Evolutionary conservation across 2,329 filamentous ascomycete species (phyloP).

Genomic region (Penicillium sp.): DNA sequence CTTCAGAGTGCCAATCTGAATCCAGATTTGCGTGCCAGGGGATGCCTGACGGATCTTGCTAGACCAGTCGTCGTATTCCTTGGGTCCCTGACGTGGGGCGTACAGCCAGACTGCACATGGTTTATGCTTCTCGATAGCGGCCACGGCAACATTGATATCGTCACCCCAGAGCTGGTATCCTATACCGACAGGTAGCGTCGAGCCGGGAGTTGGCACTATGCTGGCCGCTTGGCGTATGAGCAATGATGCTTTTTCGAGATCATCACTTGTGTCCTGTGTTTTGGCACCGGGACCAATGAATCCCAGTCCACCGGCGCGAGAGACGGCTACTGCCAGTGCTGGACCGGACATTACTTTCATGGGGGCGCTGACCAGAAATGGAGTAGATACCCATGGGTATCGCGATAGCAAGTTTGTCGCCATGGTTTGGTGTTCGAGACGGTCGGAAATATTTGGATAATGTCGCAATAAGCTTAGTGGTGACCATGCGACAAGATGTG

Average conservation of each 20-base stretch:
- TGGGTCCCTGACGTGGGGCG: constrained; percentile 33
- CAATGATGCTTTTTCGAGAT: constrained; percentile 35
- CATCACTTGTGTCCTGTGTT: constrained; percentile 29
- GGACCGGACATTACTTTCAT: constrained; percentile 66
- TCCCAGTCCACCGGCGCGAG: constrained; percentile 54
- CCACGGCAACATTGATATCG: constrained; percentile 33
- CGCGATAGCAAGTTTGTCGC: constrained; percentile 18
- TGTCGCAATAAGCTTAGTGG: not conserved
- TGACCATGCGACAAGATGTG: no score
- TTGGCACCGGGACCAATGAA: constrained; percentile 60
- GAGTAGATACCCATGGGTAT: constrained; percentile 62
- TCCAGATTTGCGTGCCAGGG: constrained; percentile 53
- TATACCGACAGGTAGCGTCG: constrained; percentile 41
- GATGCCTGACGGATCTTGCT: constrained; percentile 43
- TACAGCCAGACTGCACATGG: constrained; percentile 48
- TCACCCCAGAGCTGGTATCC: constrained; percentile 46
- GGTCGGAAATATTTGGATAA: not conserved
- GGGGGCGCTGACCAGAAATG: constrained; percentile 64
- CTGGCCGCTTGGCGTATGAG: constrained; percentile 22
- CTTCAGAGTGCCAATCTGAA: constrained; percentile 55
- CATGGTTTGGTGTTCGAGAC: constrained; percentile 9
- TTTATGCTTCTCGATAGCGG: constrained; percentile 34
- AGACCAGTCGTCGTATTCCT: constrained; percentile 50
- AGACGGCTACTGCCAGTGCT: constrained; percentile 61
- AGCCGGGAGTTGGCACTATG: constrained; percentile 8